Evolutionary conservation across 2,329 filamentous ascomycete species (phyloP).

Genomic region (Coniochaeta ligniaria): DNA sequence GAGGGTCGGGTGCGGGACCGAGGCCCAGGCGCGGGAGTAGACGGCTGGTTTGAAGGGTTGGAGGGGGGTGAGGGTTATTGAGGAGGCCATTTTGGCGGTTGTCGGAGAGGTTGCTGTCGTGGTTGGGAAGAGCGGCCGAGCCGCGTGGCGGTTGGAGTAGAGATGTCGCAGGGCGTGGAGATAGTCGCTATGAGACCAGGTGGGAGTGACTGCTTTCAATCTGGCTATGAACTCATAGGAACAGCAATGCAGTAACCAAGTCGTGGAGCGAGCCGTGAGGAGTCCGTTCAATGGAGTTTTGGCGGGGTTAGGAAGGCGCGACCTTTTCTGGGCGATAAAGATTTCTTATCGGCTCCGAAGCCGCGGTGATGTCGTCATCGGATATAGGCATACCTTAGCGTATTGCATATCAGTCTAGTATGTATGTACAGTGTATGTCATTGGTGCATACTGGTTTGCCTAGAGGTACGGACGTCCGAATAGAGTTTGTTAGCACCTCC

Average conservation of each 20-base stretch:
- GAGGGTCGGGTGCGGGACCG: conserved; percentile 75
- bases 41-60: conserved; percentile 48
- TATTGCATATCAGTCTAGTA: too few species aligned
- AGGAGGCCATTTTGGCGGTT: neutral
- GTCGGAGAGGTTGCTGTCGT: neutral
- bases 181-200: neutral
- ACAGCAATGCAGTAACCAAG: neutral
- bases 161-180: neutral
- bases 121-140: neutral
- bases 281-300: neutral
- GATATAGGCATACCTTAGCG: neutral
- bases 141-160: neutral
- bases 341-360: neutral
- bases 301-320: neutral
- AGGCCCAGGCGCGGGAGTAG: conserved; percentile 74
- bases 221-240: too few species aligned
- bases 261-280: too few species aligned
- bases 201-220: neutral
- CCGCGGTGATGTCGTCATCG: neutral
- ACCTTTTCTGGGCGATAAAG: neutral
- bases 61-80: conserved; percentile 33
- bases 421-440: too few species aligned
- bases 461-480: too few species aligned
- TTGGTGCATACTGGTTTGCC: too few species aligned
- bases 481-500: too few species aligned